phyloP scores from a whole-genome alignment of 1,284 basidiomycete species.

The Entoloma clypeatum region DNA sequence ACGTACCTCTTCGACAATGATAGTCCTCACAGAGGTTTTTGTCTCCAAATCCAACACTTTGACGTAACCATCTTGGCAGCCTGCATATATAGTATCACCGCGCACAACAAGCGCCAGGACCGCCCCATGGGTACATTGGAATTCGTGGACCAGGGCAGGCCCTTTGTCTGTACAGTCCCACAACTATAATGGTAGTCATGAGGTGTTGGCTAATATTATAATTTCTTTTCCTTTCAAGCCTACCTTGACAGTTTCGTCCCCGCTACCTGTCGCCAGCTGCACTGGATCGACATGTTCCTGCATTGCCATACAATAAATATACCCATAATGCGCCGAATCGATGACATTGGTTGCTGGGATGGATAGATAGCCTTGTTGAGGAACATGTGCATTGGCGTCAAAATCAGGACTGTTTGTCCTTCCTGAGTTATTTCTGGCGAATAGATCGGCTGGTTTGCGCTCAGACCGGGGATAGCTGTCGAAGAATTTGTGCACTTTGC shows the following conservation, averaged over 20 bases:
- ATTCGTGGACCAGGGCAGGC: conserved; percentile 54
- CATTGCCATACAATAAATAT: conserved; percentile 84
- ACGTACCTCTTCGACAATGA: conserved; percentile 78
- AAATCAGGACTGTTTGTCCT: conserved; percentile 29
- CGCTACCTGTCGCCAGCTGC: conserved; percentile 79
- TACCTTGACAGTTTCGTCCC: conserved; percentile 86
- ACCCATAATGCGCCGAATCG: conserved; percentile 90
- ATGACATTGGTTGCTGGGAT: conserved; percentile 70
- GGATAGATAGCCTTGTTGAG: conserved; percentile 39
- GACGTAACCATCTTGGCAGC: conserved; percentile 91
- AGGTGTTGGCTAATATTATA: too few relatives aligned
- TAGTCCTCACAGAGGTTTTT: conserved; percentile 77
- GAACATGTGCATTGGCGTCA: conserved; percentile 21
- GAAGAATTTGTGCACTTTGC: conserved; percentile 77
- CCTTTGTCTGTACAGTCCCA: conserved; percentile 61
- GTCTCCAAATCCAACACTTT: conserved; percentile 92
- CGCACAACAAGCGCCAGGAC: conserved; percentile 78
- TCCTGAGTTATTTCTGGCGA: conserved; percentile 47
- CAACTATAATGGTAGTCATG: conserved; percentile 40
- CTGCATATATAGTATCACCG: conserved; percentile 85
- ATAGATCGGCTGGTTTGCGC: conserved; percentile 57
- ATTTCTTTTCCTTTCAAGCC: too few relatives aligned
- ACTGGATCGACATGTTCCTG: conserved; percentile 42
- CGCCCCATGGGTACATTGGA: conserved; percentile 62
- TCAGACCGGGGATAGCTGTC: conserved; percentile 74